Conservation (phyloP, 75 land plant species). For the Picea glauca region DNA sequence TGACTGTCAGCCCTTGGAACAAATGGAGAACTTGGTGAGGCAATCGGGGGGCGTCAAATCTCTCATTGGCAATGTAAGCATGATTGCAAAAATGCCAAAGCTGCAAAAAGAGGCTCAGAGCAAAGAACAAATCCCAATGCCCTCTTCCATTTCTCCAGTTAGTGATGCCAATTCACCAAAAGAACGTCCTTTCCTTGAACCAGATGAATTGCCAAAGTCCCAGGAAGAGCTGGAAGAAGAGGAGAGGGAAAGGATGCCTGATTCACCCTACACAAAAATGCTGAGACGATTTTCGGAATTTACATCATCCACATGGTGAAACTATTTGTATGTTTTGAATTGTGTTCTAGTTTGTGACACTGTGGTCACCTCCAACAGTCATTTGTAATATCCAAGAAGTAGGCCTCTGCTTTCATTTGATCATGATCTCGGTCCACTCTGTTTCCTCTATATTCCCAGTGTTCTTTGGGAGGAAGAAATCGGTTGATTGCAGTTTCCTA, state of each 20-base stretch:
- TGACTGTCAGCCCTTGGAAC: slow-evolving; percentile 18
- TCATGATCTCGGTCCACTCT: background rate
- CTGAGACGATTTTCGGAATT: slow-evolving; percentile 27
- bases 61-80: slow-evolving; percentile 50
- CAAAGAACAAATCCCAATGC: background rate
- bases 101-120: slow-evolving; percentile 11
- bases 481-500: background rate
- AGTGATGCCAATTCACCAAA: slow-evolving; percentile 8
- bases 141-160: background rate
- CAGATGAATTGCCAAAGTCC: slow-evolving; percentile 49
- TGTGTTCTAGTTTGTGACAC: background rate
- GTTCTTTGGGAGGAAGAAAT: background rate
- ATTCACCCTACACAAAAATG: slow-evolving; percentile 66
- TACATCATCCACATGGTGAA: background rate
- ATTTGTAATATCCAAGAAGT: background rate
- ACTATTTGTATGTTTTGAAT: background rate
- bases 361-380: background rate
- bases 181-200: slow-evolving; percentile 32
- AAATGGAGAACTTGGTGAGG: slow-evolving; percentile 58
- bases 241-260: slow-evolving; percentile 64
- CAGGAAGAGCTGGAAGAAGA: slow-evolving; percentile 37
- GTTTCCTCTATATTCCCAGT: background rate
- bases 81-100: slow-evolving; percentile 31
- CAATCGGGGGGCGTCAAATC: slow-evolving; percentile 62
- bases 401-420: background rate